Evolutionary conservation across 2,329 filamentous ascomycete species (phyloP).

Genomic region (Pyrenophora seminiperda): DNA sequence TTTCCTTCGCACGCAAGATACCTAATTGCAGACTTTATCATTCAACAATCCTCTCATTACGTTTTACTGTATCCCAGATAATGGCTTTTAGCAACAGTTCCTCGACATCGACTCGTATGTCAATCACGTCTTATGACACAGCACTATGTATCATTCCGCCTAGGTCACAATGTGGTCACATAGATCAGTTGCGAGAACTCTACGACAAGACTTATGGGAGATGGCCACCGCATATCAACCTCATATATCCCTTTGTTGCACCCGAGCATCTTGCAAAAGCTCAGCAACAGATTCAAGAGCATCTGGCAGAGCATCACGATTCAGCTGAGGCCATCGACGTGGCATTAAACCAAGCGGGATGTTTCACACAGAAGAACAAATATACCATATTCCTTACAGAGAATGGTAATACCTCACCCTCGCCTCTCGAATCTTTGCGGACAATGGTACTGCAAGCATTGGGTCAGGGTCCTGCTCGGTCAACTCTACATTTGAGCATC

Average conservation of each 20-base stretch:
- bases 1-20: slow-evolving; percentile 15
- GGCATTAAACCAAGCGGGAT: slow-evolving; percentile 50
- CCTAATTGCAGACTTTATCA: slow-evolving; percentile 5
- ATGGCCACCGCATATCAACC: slow-evolving; percentile 71
- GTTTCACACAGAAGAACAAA: slow-evolving; percentile 57
- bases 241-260: slow-evolving; percentile 68
- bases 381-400: slow-evolving; percentile 51
- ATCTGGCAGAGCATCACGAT: slow-evolving; percentile 28
- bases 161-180: slow-evolving; percentile 51
- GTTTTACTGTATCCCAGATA: neutral
- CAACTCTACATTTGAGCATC: slow-evolving; percentile 62
- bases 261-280: slow-evolving; percentile 55
- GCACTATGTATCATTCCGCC: slow-evolving; percentile 67
- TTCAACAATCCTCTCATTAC: neutral
- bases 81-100: slow-evolving; percentile 26
- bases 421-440: slow-evolving; percentile 25
- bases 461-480: slow-evolving; percentile 22
- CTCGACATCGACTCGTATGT: slow-evolving; percentile 13
- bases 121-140: slow-evolving; percentile 58
- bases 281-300: slow-evolving; percentile 48
- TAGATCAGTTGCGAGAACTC: slow-evolving; percentile 63
- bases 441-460: slow-evolving; percentile 29
- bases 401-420: neutral
- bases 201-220: slow-evolving; percentile 66
- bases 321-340: slow-evolving; percentile 7